Evolutionary conservation across 768 basidiomycete species (phyloP).

Genomic region (Tulasnella sp.): DNA sequence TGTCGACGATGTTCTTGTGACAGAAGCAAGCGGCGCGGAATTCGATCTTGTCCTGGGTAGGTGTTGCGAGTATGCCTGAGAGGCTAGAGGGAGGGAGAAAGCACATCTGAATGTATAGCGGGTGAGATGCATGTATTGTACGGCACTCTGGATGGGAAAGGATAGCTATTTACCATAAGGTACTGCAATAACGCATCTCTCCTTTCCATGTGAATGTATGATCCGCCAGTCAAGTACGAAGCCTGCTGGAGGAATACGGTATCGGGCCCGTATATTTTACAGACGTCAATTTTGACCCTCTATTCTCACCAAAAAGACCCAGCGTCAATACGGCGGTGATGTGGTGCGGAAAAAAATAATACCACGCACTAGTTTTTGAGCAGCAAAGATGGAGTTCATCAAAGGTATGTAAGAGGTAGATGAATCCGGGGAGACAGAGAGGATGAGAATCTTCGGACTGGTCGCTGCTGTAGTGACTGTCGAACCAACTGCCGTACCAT

Average conservation of each 20-base stretch:
- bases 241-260: slow-evolving; percentile 97
- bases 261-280: slow-evolving; percentile 81
- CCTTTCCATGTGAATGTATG: slow-evolving; percentile 76
- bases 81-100: slow-evolving; percentile 63
- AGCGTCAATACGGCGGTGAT: not conserved
- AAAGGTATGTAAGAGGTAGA: slow-evolving; percentile 91
- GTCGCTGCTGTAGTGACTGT: slow-evolving; percentile 22
- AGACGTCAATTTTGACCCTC: slow-evolving; percentile 96
- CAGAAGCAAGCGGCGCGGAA: slow-evolving; percentile 98
- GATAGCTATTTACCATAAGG: slow-evolving; percentile 46
- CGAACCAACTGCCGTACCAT: slow-evolving; percentile 18
- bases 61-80: slow-evolving; percentile 67
- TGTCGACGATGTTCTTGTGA: slow-evolving; percentile 91
- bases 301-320: slow-evolving; percentile 25
- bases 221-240: slow-evolving; percentile 86
- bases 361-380: slow-evolving; percentile 78
- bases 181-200: slow-evolving; percentile 87
- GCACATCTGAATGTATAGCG: slow-evolving; percentile 52
- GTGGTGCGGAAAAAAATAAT: not conserved
- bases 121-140: not conserved
- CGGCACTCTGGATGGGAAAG: slow-evolving; percentile 10
- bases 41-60: slow-evolving; percentile 91
- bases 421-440: slow-evolving; percentile 87
- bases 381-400: slow-evolving; percentile 99
- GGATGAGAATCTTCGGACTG: slow-evolving; percentile 56